A percentile compares a stretch with the other conserved stretches of the same genome.
phyloP scores from a whole-genome alignment of 2,329 filamentous ascomycete species.

The Ceratocystis destructans region DNA sequence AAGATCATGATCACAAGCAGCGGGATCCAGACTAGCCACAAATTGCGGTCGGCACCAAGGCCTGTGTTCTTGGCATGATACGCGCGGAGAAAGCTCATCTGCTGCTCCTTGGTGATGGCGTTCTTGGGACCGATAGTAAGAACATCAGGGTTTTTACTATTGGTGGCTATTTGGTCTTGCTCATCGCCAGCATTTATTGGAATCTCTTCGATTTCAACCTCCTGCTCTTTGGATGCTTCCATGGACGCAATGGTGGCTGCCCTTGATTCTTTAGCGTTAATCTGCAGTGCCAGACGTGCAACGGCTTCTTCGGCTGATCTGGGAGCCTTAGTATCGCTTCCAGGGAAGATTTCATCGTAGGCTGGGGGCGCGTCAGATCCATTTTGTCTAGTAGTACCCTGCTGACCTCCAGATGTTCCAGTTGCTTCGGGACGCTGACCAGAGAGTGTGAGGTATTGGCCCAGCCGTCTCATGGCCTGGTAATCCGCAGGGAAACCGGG shows the following conservation, averaged over 20 bases:
- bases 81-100: constrained; percentile 47
- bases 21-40: constrained; percentile 52
- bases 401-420: constrained; percentile 24
- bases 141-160: constrained; percentile 28
- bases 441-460: constrained; percentile 48
- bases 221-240: background rate
- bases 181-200: constrained; percentile 36
- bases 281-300: constrained; percentile 24
- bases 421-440: constrained; percentile 42
- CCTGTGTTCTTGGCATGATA: constrained; percentile 50
- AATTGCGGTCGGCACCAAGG: constrained; percentile 48
- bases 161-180: background rate
- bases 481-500: constrained; percentile 55
- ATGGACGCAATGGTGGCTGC: constrained; percentile 35
- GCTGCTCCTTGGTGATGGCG: constrained; percentile 50
- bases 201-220: constrained; percentile 28
- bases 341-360: constrained; percentile 66
- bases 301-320: constrained; percentile 44
- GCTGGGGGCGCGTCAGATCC: constrained; percentile 46
- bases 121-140: constrained; percentile 50
- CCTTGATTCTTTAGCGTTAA: constrained; percentile 13
- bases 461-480: constrained; percentile 60
- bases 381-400: background rate
- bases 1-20: constrained; percentile 30
- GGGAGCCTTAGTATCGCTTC: constrained; percentile 30